Evolutionary conservation across 2,329 filamentous ascomycete genomes (phyloP).

Genomic region (Plenodomus tracheiphilus): DNA sequence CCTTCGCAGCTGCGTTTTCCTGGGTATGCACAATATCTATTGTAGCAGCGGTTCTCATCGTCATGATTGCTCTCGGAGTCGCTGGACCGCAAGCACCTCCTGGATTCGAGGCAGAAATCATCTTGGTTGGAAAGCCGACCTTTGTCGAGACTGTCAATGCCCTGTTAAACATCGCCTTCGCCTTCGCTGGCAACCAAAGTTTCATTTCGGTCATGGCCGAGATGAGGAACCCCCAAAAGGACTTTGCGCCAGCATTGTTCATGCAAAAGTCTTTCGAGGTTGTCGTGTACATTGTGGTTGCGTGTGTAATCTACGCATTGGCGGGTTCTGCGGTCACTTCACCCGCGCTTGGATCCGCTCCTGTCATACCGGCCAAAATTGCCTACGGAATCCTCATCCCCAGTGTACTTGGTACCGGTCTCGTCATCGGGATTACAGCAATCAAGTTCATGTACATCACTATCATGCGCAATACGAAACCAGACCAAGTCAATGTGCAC

Average conservation of each 20-base stretch:
- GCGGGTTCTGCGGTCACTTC: conserved; percentile 64
- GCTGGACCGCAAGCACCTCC: conserved; percentile 43
- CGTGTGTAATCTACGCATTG: conserved; percentile 70
- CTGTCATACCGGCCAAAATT: conserved; percentile 60
- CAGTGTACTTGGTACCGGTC: conserved; percentile 71
- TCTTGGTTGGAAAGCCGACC: conserved; percentile 28
- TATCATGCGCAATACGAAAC: conserved; percentile 53
- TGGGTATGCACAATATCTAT: conserved; percentile 62
- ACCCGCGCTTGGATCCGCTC: conserved; percentile 67
- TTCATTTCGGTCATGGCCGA: conserved; percentile 71
- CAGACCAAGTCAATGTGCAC: conserved; percentile 43
- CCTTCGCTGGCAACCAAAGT: conserved; percentile 66
- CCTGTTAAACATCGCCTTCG: conserved; percentile 66
- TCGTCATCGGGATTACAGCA: conserved; percentile 70
- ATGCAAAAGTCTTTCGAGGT: conserved; percentile 60
- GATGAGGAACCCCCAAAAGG: conserved; percentile 59
- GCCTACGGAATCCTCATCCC: conserved; percentile 70
- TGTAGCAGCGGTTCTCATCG: conserved; percentile 64
- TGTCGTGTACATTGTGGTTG: conserved; percentile 64
- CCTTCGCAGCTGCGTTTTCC: conserved; percentile 64
- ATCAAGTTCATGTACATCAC: conserved; percentile 68
- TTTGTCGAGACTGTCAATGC: conserved; percentile 34
- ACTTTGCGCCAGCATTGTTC: conserved; percentile 65
- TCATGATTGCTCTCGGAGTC: conserved; percentile 68
- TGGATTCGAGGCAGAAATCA: conserved; percentile 24